These are phyloP conservation scores for Termitomyces titanicus DNA, from an alignment of 768 basidiomycete genomes.

Conservation along the genomic window DNA sequence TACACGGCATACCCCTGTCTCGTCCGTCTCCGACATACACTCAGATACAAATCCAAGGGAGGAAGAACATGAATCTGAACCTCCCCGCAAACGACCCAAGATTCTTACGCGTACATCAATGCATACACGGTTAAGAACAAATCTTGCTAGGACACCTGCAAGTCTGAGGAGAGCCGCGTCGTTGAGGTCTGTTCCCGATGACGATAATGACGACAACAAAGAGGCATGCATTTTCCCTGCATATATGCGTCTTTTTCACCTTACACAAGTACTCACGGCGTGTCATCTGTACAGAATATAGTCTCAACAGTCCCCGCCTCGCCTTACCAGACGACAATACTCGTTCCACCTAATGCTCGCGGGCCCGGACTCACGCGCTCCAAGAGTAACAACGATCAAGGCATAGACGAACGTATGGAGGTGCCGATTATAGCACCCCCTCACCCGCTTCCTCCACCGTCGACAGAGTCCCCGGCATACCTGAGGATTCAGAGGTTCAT, in stretches of 20 bases:
- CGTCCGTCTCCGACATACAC: background rate
- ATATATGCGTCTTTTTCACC: background rate
- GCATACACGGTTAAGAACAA: background rate
- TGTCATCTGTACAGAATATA: background rate
- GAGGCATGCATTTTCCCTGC: background rate
- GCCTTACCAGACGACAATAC: background rate
- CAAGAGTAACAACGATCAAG: background rate
- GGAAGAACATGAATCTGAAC: background rate
- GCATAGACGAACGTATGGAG: background rate
- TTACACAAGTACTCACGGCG: background rate
- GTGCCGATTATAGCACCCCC: conserved; percentile 4
- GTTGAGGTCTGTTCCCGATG: background rate
- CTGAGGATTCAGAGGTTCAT: background rate
- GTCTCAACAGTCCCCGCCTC: background rate
- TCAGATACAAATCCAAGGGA: background rate
- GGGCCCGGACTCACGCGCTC: too few relatives aligned
- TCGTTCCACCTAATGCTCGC: background rate
- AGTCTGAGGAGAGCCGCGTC: background rate
- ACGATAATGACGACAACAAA: background rate
- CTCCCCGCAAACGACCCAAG: background rate
- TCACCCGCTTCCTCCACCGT: background rate
- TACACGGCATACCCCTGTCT: background rate
- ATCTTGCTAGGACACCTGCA: background rate
- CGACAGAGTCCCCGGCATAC: background rate
- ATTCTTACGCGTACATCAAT: background rate